A percentile compares a stretch with the other conserved stretches of the same genome.
Evolutionary conservation across 2,329 filamentous ascomycete genomes (phyloP).

Genomic region (Lachnellula cervina): DNA sequence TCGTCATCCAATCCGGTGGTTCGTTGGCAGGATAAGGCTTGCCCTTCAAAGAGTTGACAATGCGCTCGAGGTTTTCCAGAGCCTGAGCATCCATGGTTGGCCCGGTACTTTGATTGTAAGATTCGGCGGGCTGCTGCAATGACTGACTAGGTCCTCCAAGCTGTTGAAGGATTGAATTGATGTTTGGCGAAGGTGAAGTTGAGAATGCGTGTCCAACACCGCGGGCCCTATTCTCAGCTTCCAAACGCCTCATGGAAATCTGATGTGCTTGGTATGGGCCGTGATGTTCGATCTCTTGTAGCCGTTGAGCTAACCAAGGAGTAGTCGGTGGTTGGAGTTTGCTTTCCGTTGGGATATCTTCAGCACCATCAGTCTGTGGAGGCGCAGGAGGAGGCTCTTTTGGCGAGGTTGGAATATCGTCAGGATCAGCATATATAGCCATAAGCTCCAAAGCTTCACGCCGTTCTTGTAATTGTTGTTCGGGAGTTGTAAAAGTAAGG

Average conservation of each 20-base stretch:
- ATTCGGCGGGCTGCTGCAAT: background rate
- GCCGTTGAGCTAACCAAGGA: slow-evolving; percentile 26
- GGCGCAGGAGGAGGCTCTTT: slow-evolving; percentile 26
- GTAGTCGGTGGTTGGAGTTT: slow-evolving; percentile 23
- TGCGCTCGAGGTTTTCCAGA: slow-evolving; percentile 19
- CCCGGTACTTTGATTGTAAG: background rate
- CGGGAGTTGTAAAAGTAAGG: slow-evolving; percentile 46
- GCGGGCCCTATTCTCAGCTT: slow-evolving; percentile 8
- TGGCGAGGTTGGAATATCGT: slow-evolving; percentile 31
- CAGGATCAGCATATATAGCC: slow-evolving; percentile 35
- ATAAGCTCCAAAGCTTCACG: slow-evolving; percentile 57
- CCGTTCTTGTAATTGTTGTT: slow-evolving; percentile 51
- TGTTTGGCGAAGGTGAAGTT: slow-evolving; percentile 7
- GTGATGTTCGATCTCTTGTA: slow-evolving; percentile 28
- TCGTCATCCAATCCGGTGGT: slow-evolving; percentile 48
- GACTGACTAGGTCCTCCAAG: slow-evolving; percentile 6
- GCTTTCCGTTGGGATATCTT: slow-evolving; percentile 7
- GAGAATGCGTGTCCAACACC: background rate
- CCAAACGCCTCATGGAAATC: slow-evolving; percentile 18
- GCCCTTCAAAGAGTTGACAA: slow-evolving; percentile 37
- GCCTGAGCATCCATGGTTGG: slow-evolving; percentile 15
- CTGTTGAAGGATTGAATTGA: slow-evolving; percentile 16
- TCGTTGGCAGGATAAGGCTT: slow-evolving; percentile 46
- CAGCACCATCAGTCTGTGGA: slow-evolving; percentile 10
- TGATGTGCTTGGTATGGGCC: slow-evolving; percentile 25